Base-by-base conservation (phyloP, 371 early-diverging fungal species). In the Mortierella polycephala region DNA sequence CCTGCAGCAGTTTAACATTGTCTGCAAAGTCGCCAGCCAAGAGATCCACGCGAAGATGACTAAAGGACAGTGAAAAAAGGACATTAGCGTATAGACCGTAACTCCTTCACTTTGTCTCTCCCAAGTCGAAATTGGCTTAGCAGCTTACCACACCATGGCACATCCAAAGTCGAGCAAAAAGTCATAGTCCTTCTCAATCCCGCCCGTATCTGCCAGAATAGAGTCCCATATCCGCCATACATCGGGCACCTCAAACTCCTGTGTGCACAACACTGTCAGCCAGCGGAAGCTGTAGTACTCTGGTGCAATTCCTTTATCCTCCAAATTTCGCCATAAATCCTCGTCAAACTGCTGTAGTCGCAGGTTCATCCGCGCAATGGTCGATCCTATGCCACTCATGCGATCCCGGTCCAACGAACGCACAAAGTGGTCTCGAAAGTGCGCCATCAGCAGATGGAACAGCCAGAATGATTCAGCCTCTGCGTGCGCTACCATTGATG, bases 391-490 rank as follows among this genome's bases (percentile, higher is more conserved):
- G 23, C 92, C 91, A 7, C 85, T 86, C 37, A 77, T 82, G n/a
- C 84, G 84, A 79, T 93, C 91, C 16, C 75, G 82, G 70, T 89
- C 90, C 50, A 89, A 52, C 0, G 90, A 88, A 7, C 93, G 81
- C 7, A 94, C 91, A 85, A 95, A 96, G 65, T 93, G 91, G 64
- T 96, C 95, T 14, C 93, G 79, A 9, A 92, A 88, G 72, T 90
- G 89, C 6, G 90, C 75, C 91, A 96, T 89, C 7, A 93, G 67
- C 0, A 84, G 82, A 5, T 91, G 91, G 69, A 96, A 93, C 11
- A 93, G 72, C 83, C 90, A 95, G 71, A 96, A 96, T 0, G 94
- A 83, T 72, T 95, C 96, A 2, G 96, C 95, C 72, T 96, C 96
- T 0, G 95, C 94, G 66, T 94, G 90, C 0, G 91, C 92, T 85